Base-by-base conservation (phyloP, 2,329 filamentous ascomycete species). In the Teratosphaeriaceae sp. region DNA sequence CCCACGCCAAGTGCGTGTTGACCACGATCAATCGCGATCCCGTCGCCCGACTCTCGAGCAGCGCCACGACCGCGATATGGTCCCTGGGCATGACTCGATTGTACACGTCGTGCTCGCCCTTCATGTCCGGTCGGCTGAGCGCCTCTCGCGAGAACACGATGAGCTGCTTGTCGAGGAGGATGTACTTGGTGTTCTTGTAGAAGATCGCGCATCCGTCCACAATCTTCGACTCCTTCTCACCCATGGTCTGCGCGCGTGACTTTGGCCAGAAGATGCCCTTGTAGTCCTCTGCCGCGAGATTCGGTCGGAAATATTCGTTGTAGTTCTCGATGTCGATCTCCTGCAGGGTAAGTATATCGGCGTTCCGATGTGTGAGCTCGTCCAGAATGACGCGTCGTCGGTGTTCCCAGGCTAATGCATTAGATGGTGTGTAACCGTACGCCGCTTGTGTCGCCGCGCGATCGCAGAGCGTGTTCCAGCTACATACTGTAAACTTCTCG, bases 61-160 rank as follows among this genome's bases (percentile, higher is more conserved):
- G 94, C 43, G 85, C 81, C 37, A 95, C 79, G 37, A 95, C 84
- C 13, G 85, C 92, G 64, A 98, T 95, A 62, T 97, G 90, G 72
- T 98, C 92, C 68, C 92, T 88, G 48, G 90, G 89, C 92, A 96
- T 97, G 47, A 98, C 85, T 21, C 92, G 85, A 64, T 98, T 98
- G 75, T 95, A 97, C 44, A 97, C 90, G 58, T 98, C 92, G 61
- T 94, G 87, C 58, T 94, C 88, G 44, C 89, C 87, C 69, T 97
- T 97, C 80, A 96, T 95, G 62, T 97, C 92, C 2, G 89, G 87
- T 52, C 92, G 77, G 61, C 94, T 92, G 66, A 98, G 95, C 52
- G 90, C 90, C 44, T 88, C 86, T 46, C 87, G 84, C 27, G 85
- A 83, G 62, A 96, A 95, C 65, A 96, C 88, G 58, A 98, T 84